Evolutionary conservation across 768 basidiomycete species (phyloP).

Genomic region (Pseudohyphozyma bogoriensis): DNA sequence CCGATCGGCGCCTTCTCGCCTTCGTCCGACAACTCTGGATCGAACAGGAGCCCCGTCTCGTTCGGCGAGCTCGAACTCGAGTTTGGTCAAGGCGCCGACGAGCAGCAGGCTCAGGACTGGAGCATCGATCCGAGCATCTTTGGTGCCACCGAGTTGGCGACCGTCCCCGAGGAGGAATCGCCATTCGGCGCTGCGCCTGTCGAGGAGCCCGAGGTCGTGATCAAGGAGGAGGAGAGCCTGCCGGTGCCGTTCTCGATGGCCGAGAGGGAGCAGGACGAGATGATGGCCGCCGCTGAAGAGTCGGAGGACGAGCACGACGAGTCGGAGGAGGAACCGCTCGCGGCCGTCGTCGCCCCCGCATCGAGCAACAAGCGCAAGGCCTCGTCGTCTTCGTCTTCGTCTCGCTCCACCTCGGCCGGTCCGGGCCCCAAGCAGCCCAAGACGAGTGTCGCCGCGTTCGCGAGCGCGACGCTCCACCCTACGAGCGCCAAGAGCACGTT

Average conservation of each 20-base stretch:
- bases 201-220: neutral
- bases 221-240: neutral
- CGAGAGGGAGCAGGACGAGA: conserved; percentile 5
- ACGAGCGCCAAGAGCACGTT: conserved; percentile 13
- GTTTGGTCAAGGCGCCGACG: neutral
- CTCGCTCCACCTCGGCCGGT: too few species aligned
- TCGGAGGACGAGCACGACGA: neutral
- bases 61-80: conserved; percentile 21
- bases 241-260: neutral
- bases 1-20: conserved; percentile 24
- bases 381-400: neutral
- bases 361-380: conserved; percentile 13
- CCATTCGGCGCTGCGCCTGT: neutral
- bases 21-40: conserved; percentile 11
- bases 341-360: neutral
- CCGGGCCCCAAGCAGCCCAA: neutral
- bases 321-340: conserved; percentile 3
- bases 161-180: conserved; percentile 1
- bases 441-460: conserved; percentile 17
- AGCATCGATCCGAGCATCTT: conserved; percentile 17
- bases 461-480: conserved; percentile 17
- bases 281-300: conserved; percentile 1
- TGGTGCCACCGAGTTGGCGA: neutral
- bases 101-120: neutral
- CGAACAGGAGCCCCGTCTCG: conserved; percentile 10